Base-by-base conservation (phyloP, 352 stramenopile genomes). In the Globisporangium canariense region DNA sequence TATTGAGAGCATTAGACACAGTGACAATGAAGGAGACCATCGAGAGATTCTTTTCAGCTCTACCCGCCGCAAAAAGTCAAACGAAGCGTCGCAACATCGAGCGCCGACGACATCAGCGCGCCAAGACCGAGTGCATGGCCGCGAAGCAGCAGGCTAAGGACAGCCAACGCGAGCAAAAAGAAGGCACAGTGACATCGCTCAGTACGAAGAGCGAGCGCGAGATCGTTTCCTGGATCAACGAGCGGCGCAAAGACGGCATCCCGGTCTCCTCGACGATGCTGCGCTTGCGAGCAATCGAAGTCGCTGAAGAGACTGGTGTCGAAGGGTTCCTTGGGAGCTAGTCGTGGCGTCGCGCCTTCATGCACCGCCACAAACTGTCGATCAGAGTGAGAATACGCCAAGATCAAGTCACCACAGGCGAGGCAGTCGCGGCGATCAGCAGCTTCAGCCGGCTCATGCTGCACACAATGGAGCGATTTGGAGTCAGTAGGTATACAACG, bases 1-100 rank as follows among this genome's bases (percentile, higher is more conserved):
- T 56, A 56, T 40, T 56, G 25, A 40, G 14, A 14, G 7, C 50
- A 25, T 40, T 56, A 40, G 13, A 56, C 28, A 56, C 13, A 1
- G 28, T 28, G 50, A 56, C 28, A 41, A 56, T 56, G 50, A 56
- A 56, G 50, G 50, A 56, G 50, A 22, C 50, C 0, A 56, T 56
- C 0, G 50, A 56, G 50, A 56, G 2, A 7, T 41, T 56, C 28
- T 56, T 56, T 3, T 28, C 25, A 3, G 13, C 5, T 40, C 14
- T 25, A 56, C 28, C 14, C 0, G 13, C n/a, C 5, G 14, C 50
- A 41, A 22, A 0, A 34, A 10, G 22, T 4, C 49, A 54, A 22
- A 54, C 25, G 13, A 54, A 38, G 25, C 50, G 28, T 4, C 28
- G 28, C 14, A 16, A 56, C 28, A 40, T 56, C 1, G 50, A 56